phyloP scores from a whole-genome alignment of 2,329 filamentous ascomycete species.

The Acrocalymma vagum region DNA sequence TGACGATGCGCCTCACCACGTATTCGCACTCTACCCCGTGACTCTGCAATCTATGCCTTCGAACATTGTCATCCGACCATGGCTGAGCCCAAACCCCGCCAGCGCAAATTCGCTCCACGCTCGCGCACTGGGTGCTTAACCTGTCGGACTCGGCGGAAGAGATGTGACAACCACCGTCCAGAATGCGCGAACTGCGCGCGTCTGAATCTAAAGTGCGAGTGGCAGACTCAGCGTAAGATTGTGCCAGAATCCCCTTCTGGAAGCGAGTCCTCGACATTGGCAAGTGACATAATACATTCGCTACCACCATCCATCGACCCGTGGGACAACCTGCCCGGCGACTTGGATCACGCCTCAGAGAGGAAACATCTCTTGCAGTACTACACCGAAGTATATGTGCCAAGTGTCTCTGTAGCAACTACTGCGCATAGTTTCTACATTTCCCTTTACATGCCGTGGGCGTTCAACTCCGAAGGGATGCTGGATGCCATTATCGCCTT shows the following conservation, averaged over 20 bases:
- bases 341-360: slow-evolving; percentile 32
- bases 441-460: slow-evolving; percentile 46
- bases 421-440: slow-evolving; percentile 47
- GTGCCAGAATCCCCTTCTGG: slow-evolving; percentile 10
- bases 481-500: slow-evolving; percentile 45
- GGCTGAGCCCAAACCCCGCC: slow-evolving; percentile 41
- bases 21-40: slow-evolving; percentile 13
- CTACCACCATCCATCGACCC: slow-evolving; percentile 32
- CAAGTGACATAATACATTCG: slow-evolving; percentile 2
- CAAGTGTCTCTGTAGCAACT: slow-evolving; percentile 45
- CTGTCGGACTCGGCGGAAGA: slow-evolving; percentile 43
- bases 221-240: slow-evolving; percentile 40
- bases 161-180: slow-evolving; percentile 44
- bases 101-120: slow-evolving; percentile 47
- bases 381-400: slow-evolving; percentile 46
- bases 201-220: slow-evolving; percentile 45
- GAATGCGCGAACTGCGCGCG: slow-evolving; percentile 45
- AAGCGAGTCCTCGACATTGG: neutral
- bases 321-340: slow-evolving; percentile 39
- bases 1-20: slow-evolving; percentile 21
- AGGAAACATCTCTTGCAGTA: slow-evolving; percentile 42
- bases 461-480: slow-evolving; percentile 44
- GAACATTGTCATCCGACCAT: slow-evolving; percentile 27
- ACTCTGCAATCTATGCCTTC: slow-evolving; percentile 16
- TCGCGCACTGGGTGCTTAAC: slow-evolving; percentile 46